Percentiles rank a stretch among this genome's conserved stretches.
phyloP scores from a whole-genome alignment of 352 stramenopile species.

The Pythium rhizo-oryzae region DNA sequence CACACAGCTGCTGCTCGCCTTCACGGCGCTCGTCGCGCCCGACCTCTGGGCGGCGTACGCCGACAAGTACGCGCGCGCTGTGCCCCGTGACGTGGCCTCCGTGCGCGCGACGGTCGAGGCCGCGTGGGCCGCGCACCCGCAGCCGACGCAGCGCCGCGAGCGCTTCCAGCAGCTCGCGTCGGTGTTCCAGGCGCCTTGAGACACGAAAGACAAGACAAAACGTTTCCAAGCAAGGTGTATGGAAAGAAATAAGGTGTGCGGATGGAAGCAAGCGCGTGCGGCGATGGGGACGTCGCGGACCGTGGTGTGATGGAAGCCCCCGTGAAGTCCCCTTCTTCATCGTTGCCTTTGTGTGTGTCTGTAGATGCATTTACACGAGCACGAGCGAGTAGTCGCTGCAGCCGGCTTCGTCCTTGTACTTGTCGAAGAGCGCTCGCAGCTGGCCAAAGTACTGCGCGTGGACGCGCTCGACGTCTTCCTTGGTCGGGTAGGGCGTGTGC shows the following conservation, averaged over 20 bases:
- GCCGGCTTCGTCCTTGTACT: constrained; percentile 75
- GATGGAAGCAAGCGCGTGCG: no score
- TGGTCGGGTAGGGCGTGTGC: constrained; percentile 46
- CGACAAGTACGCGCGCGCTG: constrained; percentile 47
- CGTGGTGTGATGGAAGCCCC: no score
- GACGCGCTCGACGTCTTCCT: constrained; percentile 63
- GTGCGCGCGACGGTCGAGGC: constrained; percentile 36
- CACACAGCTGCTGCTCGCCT: constrained; percentile 65
- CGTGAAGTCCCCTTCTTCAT: no score
- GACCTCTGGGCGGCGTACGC: constrained; percentile 70
- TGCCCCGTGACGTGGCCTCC: constrained; percentile 53
- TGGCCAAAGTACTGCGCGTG: constrained; percentile 61
- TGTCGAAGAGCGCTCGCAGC: constrained; percentile 64
- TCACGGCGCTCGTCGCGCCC: constrained; percentile 65
- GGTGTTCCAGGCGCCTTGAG: constrained; percentile 12
- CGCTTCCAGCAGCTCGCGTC: constrained; percentile 52
- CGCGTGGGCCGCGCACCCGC: constrained; percentile 54
- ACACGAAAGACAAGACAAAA: background rate
- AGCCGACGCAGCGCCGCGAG: constrained; percentile 53
- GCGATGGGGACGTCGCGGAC: no score
- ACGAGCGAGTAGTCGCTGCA: constrained; percentile 78
- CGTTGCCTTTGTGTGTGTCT: no score
- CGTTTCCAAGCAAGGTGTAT: no score
- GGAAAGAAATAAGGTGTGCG: no score
- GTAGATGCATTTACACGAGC: constrained; percentile 36